Percentiles rank a stretch among this genome's conserved stretches.
Conservation (phyloP, 306 rosid genomes). For the Dicorynia guianensis region DNA sequence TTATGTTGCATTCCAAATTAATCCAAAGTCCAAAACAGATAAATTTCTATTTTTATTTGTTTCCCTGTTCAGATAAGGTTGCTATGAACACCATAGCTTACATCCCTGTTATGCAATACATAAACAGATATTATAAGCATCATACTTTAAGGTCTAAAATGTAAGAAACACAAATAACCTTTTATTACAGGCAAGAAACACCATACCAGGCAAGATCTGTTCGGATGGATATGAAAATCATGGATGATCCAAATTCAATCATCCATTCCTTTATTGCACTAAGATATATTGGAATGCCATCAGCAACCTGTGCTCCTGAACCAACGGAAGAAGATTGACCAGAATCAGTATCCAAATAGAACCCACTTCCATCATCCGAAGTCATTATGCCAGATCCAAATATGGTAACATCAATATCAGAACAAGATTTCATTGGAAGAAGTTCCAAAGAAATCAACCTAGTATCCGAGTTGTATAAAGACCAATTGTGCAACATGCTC, state of each 20-base stretch:
- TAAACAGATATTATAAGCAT: constrained; percentile 7
- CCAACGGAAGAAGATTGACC: constrained; percentile 67
- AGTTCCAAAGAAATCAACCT: constrained; percentile 93
- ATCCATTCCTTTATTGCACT: constrained; percentile 97
- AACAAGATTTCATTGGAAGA: constrained; percentile 96
- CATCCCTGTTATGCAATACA: constrained; percentile 3
- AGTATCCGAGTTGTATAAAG: constrained; percentile 84
- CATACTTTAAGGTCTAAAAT: background rate
- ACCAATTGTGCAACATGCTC: constrained; percentile 90
- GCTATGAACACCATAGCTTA: background rate
- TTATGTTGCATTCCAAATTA: constrained; percentile 11
- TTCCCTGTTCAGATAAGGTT: constrained; percentile 14
- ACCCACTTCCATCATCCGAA: constrained; percentile 86
- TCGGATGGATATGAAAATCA: constrained; percentile 85
- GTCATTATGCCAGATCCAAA: constrained; percentile 94
- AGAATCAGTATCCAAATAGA: constrained; percentile 71
- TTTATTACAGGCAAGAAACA: constrained; percentile 37
- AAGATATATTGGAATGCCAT: constrained; percentile 89
- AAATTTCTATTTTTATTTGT: constrained; percentile 2
- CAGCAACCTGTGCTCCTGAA: constrained; percentile 55
- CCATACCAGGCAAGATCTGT: constrained; percentile 94
- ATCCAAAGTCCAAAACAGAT: background rate
- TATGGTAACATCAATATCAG: constrained; percentile 89
- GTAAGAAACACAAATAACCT: background rate
- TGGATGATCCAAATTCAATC: constrained; percentile 92